A percentile compares a stretch with the other conserved stretches of the same genome.
These are phyloP conservation scores for Diophrys appendiculata DNA, from an alignment of 73 alveolate genomes.

Conservation along the genomic window DNA sequence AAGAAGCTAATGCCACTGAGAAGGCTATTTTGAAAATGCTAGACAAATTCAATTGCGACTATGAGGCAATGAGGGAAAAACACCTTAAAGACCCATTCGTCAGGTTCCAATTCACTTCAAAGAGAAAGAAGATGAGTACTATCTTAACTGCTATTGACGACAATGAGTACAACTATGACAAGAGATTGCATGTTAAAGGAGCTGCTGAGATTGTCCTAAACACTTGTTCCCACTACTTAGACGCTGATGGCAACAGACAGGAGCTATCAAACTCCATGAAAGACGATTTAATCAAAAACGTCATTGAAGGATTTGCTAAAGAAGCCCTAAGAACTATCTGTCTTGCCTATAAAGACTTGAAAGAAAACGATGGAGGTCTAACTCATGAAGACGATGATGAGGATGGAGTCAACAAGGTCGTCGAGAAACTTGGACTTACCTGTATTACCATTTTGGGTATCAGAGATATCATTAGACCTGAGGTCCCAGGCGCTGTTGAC, in stretches of 20 bases:
- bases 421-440: conserved; percentile 67
- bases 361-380: conserved; percentile 28
- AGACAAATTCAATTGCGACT: conserved; percentile 30
- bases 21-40: conserved; percentile 60
- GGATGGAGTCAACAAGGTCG: conserved; percentile 38
- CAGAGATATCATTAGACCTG: conserved; percentile 90
- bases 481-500: conserved; percentile 71
- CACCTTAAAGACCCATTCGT: conserved; percentile 34
- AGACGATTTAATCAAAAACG: conserved; percentile 63
- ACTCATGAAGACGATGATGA: conserved; percentile 45
- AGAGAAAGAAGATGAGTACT: conserved; percentile 90
- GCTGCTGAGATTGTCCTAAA: conserved; percentile 60
- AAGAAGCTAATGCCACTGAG: conserved; percentile 58
- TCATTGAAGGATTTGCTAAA: conserved; percentile 70
- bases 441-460: conserved; percentile 86
- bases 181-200: conserved; percentile 57
- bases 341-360: conserved; percentile 72
- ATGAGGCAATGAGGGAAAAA: conserved; percentile 43
- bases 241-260: conserved; percentile 17
- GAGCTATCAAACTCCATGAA: conserved; percentile 56
- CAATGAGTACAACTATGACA: conserved; percentile 26
- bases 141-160: conserved; percentile 51
- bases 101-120: conserved; percentile 91
- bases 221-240: conserved; percentile 29
- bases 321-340: conserved; percentile 76